Conservation (phyloP, 73 alveolate genomes). For the Paramecium biaurelia region DNA sequence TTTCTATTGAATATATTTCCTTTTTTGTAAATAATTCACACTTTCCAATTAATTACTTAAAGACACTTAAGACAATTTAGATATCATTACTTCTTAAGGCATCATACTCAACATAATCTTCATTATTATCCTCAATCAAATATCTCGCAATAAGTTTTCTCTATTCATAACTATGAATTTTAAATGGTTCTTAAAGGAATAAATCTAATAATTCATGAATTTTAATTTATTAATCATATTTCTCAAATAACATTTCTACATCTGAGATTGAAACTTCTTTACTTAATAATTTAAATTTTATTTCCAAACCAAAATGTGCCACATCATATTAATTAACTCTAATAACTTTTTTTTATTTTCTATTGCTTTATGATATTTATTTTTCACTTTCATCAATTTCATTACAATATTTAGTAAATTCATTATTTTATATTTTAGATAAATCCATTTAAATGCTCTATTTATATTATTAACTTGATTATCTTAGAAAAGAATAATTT, state of each 20-base stretch:
- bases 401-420: neutral
- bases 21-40: slow-evolving; percentile 20
- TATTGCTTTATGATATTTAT: neutral
- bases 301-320: neutral
- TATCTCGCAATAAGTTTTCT: slow-evolving; percentile 8
- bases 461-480: neutral
- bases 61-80: neutral
- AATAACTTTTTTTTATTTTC: neutral
- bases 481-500: neutral
- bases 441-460: neutral
- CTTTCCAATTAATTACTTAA: neutral
- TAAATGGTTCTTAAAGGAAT: neutral
- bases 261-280: neutral
- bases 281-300: neutral
- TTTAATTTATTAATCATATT: neutral
- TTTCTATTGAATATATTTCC: neutral
- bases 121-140: slow-evolving; percentile 23
- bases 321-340: slow-evolving; percentile 21
- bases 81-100: neutral
- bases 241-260: neutral
- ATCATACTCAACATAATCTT: slow-evolving; percentile 32
- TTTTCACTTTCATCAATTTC: neutral
- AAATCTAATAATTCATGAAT: slow-evolving; percentile 13
- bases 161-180: neutral
- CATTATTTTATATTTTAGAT: neutral